phyloP scores from a whole-genome alignment of 495 filamentous ascomycete species.

The Xylaria sp. region DNA sequence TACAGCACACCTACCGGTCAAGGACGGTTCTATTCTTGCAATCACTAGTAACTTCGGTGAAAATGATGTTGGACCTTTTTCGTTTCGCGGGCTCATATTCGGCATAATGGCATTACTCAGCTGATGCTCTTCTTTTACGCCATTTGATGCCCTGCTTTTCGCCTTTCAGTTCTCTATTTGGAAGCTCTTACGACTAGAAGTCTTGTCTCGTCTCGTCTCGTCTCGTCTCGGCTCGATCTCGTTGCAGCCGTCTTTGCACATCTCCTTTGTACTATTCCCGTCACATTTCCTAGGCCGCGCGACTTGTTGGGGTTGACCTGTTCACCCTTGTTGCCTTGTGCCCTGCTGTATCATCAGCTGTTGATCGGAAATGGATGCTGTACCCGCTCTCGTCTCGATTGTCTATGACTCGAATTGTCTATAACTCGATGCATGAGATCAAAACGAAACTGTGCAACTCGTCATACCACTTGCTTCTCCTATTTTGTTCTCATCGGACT shows the following conservation, averaged over 20 bases:
- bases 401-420: background rate
- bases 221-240: background rate
- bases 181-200: conserved; percentile 2
- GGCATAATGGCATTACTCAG: background rate
- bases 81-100: background rate
- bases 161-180: background rate
- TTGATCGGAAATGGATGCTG: background rate
- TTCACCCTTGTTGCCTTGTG: background rate
- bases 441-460: background rate
- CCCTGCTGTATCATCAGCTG: background rate
- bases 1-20: no score
- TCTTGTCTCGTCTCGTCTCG: background rate
- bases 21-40: background rate
- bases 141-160: background rate
- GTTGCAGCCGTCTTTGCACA: background rate
- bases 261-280: background rate
- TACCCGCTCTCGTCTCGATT: background rate
- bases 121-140: background rate
- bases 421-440: background rate
- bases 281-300: background rate
- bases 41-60: conserved; percentile 3
- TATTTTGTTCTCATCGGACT: background rate
- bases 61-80: background rate
- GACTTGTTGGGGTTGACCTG: background rate
- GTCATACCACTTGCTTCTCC: conserved; percentile 3